A percentile compares a stretch with the other conserved stretches of the same genome.
Evolutionary conservation across 2,329 filamentous ascomycete genomes (phyloP).

Genomic region (Diaporthe destruens): DNA sequence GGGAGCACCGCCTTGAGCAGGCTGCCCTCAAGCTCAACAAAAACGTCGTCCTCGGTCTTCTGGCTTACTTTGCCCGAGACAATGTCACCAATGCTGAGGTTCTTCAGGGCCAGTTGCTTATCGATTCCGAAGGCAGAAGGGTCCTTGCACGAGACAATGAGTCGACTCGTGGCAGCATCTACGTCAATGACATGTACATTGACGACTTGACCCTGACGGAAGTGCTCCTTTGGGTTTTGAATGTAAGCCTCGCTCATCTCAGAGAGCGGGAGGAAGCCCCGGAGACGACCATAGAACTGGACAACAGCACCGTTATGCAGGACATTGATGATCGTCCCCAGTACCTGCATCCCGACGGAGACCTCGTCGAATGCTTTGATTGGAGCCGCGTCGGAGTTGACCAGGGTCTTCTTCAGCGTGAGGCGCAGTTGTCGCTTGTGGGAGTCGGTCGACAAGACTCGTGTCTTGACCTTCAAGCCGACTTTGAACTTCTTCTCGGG

Average conservation of each 20-base stretch:
- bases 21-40: conserved; percentile 80
- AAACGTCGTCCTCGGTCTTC: conserved; percentile 81
- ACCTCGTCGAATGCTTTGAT: conserved; percentile 84
- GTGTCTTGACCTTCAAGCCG: conserved; percentile 84
- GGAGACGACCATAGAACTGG: conserved; percentile 88
- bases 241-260: conserved; percentile 99
- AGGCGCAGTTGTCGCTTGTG: conserved; percentile 84
- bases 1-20: conserved; percentile 84
- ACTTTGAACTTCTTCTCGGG: conserved; percentile 97
- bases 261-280: conserved; percentile 89
- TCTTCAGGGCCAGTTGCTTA: conserved; percentile 81
- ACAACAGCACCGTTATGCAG: conserved; percentile 84
- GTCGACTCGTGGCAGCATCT: conserved; percentile 75
- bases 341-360: conserved; percentile 79
- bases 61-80: conserved; percentile 85
- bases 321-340: conserved; percentile 89
- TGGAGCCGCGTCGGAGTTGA: conserved; percentile 87
- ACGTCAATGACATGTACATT: conserved; percentile 89
- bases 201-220: conserved; percentile 90
- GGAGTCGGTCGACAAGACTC: conserved; percentile 84
- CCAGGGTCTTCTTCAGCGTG: conserved; percentile 92
- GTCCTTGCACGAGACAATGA: conserved; percentile 95
- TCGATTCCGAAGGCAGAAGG: conserved; percentile 80
- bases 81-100: conserved; percentile 78
- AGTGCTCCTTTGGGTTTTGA: conserved; percentile 88